Percentiles rank a stretch among this genome's conserved stretches.
phyloP scores from a whole-genome alignment of 352 stramenopile species.

The Phytophthora tentaculata region DNA sequence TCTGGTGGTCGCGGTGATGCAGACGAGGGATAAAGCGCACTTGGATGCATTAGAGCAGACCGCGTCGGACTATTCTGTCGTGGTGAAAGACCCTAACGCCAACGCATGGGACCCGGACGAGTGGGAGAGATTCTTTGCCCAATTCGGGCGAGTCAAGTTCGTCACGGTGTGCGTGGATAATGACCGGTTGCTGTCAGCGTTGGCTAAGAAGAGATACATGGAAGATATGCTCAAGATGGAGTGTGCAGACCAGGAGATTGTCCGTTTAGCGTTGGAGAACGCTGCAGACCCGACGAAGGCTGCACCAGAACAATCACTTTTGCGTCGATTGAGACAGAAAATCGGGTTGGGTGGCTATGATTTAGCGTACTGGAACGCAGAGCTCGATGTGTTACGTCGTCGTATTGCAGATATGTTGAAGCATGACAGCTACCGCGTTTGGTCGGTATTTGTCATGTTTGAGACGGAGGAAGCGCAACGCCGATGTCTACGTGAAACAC shows the following conservation, averaged over 20 bases:
- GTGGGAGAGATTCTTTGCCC: conserved; percentile 69
- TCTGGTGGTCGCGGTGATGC: conserved; percentile 44
- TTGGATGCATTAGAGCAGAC: conserved; percentile 73
- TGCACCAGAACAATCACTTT: conserved; percentile 24
- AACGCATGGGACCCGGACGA: conserved; percentile 72
- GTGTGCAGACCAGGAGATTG: conserved; percentile 42
- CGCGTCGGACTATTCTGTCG: conserved; percentile 70
- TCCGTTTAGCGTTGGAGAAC: conserved; percentile 43
- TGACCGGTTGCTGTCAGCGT: conserved; percentile 54
- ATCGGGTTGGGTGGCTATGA: conserved; percentile 52
- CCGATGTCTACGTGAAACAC: conserved; percentile 54
- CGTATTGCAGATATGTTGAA: conserved; percentile 44
- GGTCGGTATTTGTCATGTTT: conserved; percentile 82
- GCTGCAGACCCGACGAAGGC: conserved; percentile 37
- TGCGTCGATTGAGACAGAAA: conserved; percentile 46
- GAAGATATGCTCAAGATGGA: conserved; percentile 78
- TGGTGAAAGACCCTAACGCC: conserved; percentile 74
- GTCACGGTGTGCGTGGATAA: conserved; percentile 76
- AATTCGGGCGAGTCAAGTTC: conserved; percentile 77
- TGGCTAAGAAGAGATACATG: conserved; percentile 72
- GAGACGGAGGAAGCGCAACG: conserved; percentile 72
- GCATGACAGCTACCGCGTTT: conserved; percentile 59
- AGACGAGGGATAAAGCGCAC: conserved; percentile 48
- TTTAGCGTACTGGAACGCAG: conserved; percentile 62
- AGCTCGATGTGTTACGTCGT: conserved; percentile 56